Conservation (phyloP, 331 rosid species). For the Acacia concinna region DNA sequence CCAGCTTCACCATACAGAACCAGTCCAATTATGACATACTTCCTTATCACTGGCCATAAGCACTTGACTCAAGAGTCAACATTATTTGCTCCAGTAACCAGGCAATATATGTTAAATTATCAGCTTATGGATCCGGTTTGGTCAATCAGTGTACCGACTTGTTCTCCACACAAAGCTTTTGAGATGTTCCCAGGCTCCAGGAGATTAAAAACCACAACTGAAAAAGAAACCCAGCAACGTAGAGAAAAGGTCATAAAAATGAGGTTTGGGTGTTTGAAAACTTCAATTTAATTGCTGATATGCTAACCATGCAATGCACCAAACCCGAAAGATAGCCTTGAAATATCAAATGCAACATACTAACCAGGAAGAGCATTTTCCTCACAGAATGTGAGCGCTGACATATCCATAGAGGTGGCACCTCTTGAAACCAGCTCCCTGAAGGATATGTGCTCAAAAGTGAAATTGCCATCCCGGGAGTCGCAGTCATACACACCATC, state of each 20-base stretch:
- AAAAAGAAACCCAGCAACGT: conserved; percentile 21
- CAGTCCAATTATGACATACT: not conserved
- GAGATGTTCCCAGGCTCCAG: conserved; percentile 94
- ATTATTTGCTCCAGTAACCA: conserved; percentile 17
- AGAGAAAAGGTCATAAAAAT: conserved; percentile 9
- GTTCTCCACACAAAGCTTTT: conserved; percentile 93
- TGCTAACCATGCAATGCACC: conserved; percentile 10
- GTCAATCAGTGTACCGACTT: conserved; percentile 90
- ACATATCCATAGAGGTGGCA: conserved; percentile 65
- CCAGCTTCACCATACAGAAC: not conserved
- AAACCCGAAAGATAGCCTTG: conserved; percentile 1
- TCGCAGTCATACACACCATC: conserved; percentile 89
- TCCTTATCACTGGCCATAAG: not conserved
- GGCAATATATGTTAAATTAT: conserved; percentile 29
- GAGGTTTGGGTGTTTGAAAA: conserved; percentile 9
- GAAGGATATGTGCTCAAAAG: conserved; percentile 86
- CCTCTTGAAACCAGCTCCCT: conserved; percentile 86
- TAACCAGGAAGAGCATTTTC: conserved; percentile 83
- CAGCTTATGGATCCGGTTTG: conserved; percentile 69
- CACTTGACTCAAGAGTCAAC: conserved; percentile 8
- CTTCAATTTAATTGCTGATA: not conserved
- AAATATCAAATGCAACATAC: conserved; percentile 34
- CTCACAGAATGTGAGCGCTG: conserved; percentile 81
- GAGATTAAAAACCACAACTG: conserved; percentile 93
- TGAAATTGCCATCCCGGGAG: conserved; percentile 79